These are phyloP conservation scores for Capsicum pubescens DNA, from an alignment of 257 asterid genomes.

Conservation along the genomic window DNA sequence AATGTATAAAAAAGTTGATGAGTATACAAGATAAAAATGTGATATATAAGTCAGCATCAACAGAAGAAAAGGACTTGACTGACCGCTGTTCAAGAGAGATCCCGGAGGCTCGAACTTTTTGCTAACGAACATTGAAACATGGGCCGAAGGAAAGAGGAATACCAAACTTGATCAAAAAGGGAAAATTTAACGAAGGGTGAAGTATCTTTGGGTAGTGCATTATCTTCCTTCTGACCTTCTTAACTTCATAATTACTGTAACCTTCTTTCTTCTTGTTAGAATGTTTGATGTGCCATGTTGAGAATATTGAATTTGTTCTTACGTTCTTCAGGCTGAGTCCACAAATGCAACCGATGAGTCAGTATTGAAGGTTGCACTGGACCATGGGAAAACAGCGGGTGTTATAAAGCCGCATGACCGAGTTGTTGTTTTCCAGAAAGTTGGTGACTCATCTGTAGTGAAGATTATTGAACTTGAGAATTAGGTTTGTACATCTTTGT, in stretches of 20 bases:
- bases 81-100: too few species aligned
- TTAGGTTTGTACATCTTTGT: constrained; percentile 34
- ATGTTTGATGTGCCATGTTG: not conserved
- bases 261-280: not conserved
- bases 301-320: not conserved
- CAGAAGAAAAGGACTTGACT: too few species aligned
- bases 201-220: not conserved
- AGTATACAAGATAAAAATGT: constrained; percentile 10
- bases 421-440: constrained; percentile 91
- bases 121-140: too few species aligned
- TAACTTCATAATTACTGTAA: constrained; percentile 8
- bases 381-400: constrained; percentile 88
- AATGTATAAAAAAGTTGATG: not conserved
- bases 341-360: constrained; percentile 80
- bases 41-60: not conserved
- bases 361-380: constrained; percentile 86
- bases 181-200: not conserved
- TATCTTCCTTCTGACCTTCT: not conserved
- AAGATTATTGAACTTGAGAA: constrained; percentile 96
- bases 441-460: constrained; percentile 92
- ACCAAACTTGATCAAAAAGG: too few species aligned
- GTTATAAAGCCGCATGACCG: constrained; percentile 83
- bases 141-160: too few species aligned
- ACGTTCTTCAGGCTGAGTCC: constrained; percentile 67
- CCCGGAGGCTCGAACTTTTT: too few species aligned